A percentile compares a stretch with the other conserved stretches of the same genome.
phyloP scores from a whole-genome alignment of 441 rosid genomes.

The Croton laevigatus region DNA sequence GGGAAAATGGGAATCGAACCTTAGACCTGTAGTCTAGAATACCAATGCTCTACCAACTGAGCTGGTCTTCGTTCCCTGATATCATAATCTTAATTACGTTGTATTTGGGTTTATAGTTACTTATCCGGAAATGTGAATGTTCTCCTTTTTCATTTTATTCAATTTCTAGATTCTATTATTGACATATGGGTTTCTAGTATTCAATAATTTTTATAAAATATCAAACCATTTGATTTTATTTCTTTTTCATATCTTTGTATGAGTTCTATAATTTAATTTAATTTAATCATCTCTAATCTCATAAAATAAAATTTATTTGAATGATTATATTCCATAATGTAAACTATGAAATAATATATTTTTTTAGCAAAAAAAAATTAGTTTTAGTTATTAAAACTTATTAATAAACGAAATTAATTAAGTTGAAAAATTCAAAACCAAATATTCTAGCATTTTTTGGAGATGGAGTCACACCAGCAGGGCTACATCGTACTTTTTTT shows the following conservation, averaged over 20 bases:
- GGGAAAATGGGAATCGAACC: too few relatives aligned
- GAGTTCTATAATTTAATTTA: background rate
- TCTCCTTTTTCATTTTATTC: background rate
- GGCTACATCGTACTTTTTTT: background rate
- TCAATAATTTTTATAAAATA: background rate
- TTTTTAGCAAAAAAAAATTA: too few relatives aligned
- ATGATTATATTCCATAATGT: too few relatives aligned
- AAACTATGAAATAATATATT: too few relatives aligned
- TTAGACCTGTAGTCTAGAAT: too few relatives aligned
- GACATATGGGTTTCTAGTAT: background rate
- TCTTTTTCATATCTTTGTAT: background rate
- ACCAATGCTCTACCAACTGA: too few relatives aligned
- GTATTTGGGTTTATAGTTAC: background rate
- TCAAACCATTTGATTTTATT: background rate
- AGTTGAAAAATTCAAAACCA: slow-evolving; percentile 19
- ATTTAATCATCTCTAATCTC: too few relatives aligned
- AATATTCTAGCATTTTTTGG: too few relatives aligned
- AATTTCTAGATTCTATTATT: background rate
- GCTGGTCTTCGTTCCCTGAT: too few relatives aligned
- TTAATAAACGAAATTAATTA: too few relatives aligned
- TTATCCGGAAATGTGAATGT: background rate
- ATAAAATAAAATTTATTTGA: too few relatives aligned
- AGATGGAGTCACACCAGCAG: background rate
- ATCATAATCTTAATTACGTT: slow-evolving; percentile 1
- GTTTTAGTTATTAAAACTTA: too few relatives aligned